Percentiles rank a stretch among this genome's conserved stretches.
Conservation (phyloP, 177 flowering plant species). For the Tripterygium wilfordii region DNA sequence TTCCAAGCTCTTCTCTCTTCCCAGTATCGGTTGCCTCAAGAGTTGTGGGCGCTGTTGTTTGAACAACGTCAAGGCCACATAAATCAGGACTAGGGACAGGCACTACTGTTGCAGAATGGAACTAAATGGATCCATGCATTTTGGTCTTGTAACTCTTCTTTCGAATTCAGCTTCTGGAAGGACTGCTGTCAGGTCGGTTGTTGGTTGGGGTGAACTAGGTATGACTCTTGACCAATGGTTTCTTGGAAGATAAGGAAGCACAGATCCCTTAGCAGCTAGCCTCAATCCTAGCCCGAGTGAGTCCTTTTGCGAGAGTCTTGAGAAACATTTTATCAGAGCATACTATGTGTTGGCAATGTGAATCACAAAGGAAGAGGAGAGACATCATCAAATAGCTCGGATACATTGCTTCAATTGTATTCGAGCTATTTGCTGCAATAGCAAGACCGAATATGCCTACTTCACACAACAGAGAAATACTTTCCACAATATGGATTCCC, state of each 20-base stretch:
- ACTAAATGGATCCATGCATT: conserved; percentile 12
- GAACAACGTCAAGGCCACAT: conserved; percentile 13
- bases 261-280: conserved; percentile 39
- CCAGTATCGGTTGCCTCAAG: conserved; percentile 1
- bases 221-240: conserved; percentile 39
- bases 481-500: conserved; percentile 41
- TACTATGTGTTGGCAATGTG: conserved; percentile 54
- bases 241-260: conserved; percentile 50
- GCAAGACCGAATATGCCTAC: too few relatives aligned
- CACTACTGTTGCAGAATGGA: conserved; percentile 49
- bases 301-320: conserved; percentile 31
- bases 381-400: conserved; percentile 35
- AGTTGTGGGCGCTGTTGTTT: conserved; percentile 1
- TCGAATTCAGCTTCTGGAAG: conserved; percentile 24
- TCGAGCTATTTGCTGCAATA: conserved; percentile 7
- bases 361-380: conserved; percentile 40
- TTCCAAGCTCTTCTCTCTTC: conserved; percentile 20
- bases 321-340: conserved; percentile 32
- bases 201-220: conserved; percentile 27
- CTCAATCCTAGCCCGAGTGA: conserved; percentile 42
- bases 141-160: conserved; percentile 15
- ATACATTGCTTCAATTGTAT: conserved; percentile 12
- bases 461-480: conserved; percentile 49
- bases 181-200: conserved; percentile 34
- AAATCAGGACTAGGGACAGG: conserved; percentile 46